Evolutionary conservation across 73 alveolate genomes (phyloP).

Genomic region (Paramecium sexaurelia): DNA sequence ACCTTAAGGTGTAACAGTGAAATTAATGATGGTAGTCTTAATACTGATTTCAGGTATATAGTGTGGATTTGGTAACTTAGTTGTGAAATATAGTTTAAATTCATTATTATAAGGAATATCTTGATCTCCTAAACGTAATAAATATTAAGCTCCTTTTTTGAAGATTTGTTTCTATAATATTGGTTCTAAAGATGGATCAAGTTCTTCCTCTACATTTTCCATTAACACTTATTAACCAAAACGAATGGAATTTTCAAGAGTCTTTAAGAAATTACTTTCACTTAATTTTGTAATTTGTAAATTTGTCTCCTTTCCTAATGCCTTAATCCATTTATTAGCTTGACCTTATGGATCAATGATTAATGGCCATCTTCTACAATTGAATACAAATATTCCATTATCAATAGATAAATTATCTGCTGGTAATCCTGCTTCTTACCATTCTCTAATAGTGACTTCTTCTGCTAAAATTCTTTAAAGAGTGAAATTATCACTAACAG

Average conservation of each 20-base stretch:
- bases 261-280: slow-evolving; percentile 95
- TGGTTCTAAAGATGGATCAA: slow-evolving; percentile 99
- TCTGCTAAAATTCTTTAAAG: slow-evolving; percentile 57
- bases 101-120: slow-evolving; percentile 97
- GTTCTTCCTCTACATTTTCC: slow-evolving; percentile 98
- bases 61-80: slow-evolving; percentile 99
- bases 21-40: slow-evolving; percentile 98
- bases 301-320: slow-evolving; percentile 94
- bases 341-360: slow-evolving; percentile 99
- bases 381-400: slow-evolving; percentile 97
- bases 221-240: slow-evolving; percentile 97
- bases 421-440: slow-evolving; percentile 92
- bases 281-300: slow-evolving; percentile 93
- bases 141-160: slow-evolving; percentile 94
- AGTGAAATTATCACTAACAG: slow-evolving; percentile 71
- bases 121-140: slow-evolving; percentile 96
- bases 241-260: slow-evolving; percentile 97
- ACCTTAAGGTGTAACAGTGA: slow-evolving; percentile 99
- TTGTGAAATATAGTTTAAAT: slow-evolving; percentile 97
- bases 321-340: slow-evolving; percentile 99
- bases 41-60: slow-evolving; percentile 99
- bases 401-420: slow-evolving; percentile 99
- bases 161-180: slow-evolving; percentile 94
- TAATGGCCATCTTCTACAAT: slow-evolving; percentile 99
- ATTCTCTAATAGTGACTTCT: slow-evolving; percentile 71